Base-by-base conservation (phyloP, 2,329 filamentous ascomycete genomes). In the Microcyclospora pomicola region DNA sequence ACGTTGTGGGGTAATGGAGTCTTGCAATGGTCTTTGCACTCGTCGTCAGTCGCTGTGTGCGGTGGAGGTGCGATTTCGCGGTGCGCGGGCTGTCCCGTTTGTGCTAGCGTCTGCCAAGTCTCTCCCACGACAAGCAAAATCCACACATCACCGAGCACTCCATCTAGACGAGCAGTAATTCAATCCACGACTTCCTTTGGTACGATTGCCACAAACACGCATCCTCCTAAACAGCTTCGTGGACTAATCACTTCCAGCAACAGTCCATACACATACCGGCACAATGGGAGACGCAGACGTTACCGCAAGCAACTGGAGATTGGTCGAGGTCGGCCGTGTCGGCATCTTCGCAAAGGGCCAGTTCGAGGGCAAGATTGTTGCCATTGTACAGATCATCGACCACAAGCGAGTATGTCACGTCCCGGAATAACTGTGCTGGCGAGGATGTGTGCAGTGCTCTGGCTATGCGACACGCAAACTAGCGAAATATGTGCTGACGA, bases 351-450 rank as follows among this genome's bases (percentile, higher is more conserved):
- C 84, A 68, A 71, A 75, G 63, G 82, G 86, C 62, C 78, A 80
- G 58, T 82, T 71, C 72, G 71, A 73, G 56, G 87, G 87, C 72
- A 83, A 83, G 66, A 77, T 96, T 59, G 92, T 87, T 60, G 73
- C 80, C 60, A 88, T 98, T 62, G 86, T 94, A 69, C 88, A 98
- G 80, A 96, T 98, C 69, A 91, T 98, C 72, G 91, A 98, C 73
- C 88, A 98, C 82, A 95, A 94, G 79, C 86, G 91, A 72, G 91
- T 98, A 93, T 65, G 91, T 85, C 33, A 27, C n/a, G 16, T 13
- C 30, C 30, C 30, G 30, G 30, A 31, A 4, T 31, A 5, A 9
- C 30, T 15, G 14, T n/a, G 14, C 30, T 31, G 30, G 12, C 30
- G 4, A 5, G 7, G 14, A n/a, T 9, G 63, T 38, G 40, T 31